Evolutionary conservation across 176 grass and related monocot genomes (phyloP).

Genomic region (Hyparrhenia diplandra): DNA sequence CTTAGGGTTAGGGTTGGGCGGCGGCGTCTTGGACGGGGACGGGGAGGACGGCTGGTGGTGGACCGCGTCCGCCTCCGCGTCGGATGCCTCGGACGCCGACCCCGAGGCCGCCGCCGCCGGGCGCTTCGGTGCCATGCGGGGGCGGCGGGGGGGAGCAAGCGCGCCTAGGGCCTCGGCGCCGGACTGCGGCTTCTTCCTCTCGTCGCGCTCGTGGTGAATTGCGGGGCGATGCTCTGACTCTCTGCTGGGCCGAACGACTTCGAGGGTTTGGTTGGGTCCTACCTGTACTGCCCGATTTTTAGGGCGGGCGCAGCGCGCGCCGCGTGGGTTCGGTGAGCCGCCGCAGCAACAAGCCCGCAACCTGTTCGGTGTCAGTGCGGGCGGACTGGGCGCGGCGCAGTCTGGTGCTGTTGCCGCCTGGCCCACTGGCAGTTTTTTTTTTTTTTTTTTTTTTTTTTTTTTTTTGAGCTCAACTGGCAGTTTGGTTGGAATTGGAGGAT

Average conservation of each 20-base stretch:
- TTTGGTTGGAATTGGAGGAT: too few relatives aligned
- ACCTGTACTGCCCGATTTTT: conserved; percentile 6
- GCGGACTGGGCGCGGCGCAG: neutral
- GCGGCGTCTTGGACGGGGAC: conserved; percentile 43
- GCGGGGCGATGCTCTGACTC: neutral
- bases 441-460: too few relatives aligned
- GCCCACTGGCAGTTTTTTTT: neutral
- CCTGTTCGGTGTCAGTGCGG: neutral
- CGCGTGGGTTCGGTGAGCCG: neutral
- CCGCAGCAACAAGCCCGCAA: too few relatives aligned
- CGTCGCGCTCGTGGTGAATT: conserved; percentile 2
- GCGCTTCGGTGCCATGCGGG: conserved; percentile 60
- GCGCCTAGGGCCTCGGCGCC: neutral
- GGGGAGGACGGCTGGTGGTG: conserved; percentile 17
- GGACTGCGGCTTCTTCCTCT: neutral
- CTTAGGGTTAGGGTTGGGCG: conserved; percentile 35
- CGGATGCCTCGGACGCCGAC: conserved; percentile 35
- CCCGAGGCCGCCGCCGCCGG: conserved; percentile 21
- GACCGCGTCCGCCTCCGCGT: conserved; percentile 26
- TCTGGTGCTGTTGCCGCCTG: neutral
- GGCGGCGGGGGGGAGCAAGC: neutral
- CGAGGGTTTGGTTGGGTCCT: conserved; percentile 5
- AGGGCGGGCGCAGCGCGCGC: neutral
- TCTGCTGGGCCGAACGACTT: conserved; percentile 2
- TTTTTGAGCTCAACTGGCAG: too few relatives aligned